Evolutionary conservation across 257 asterid species (phyloP), one percentile per base, ranked within the genome.

Genomic region (Coffea eugenioides): DNA sequence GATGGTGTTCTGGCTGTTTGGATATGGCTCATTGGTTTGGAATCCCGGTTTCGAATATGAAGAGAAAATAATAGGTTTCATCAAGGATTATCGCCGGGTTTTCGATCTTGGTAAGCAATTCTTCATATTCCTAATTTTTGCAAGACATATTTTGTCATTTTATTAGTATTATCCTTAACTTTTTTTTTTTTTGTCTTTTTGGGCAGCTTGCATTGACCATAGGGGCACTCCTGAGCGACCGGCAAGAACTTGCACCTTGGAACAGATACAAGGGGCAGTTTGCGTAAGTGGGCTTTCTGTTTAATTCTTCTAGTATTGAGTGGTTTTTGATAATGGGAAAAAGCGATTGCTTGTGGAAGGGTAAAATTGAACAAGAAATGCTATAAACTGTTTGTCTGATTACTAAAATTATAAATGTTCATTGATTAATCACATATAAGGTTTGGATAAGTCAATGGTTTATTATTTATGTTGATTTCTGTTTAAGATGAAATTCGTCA

Each of bases 171-270:
- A 2, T 16, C 27, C 4, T 0, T 13, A 9, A 34, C 2, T 23
- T 54, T 23, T 45, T 39, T 39, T 10, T 8, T 3, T 64, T 4
- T n/a, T 67, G 27, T 14, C 16, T 61, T 66, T 25, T n/a, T 71
- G 25, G 34, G 18, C 90, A 95, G 99, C 98, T 16, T 95, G 99
- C 92, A 90, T 93, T 81, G 99, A 95, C 83, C 99, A 95, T 68
- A 87, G 97, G 85, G 99, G 99, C 16, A 95, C 99, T 25, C 98
- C 97, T 31, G 93, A 95, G 85, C 91, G 85, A 78, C 99, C 99
- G 62, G 98, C 99, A n/a, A 88, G 99, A 90, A 95, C 98, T 80
- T 93, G 98, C 92, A 93, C 99, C 73, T 87, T 95, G 92, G 98
- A 95, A 88, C 83, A 89, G 84, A 21, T 51, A 1, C 80, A 89